Base-by-base conservation (phyloP, 2,329 filamentous ascomycete species). In the Rhytidhysteron rufulum region DNA sequence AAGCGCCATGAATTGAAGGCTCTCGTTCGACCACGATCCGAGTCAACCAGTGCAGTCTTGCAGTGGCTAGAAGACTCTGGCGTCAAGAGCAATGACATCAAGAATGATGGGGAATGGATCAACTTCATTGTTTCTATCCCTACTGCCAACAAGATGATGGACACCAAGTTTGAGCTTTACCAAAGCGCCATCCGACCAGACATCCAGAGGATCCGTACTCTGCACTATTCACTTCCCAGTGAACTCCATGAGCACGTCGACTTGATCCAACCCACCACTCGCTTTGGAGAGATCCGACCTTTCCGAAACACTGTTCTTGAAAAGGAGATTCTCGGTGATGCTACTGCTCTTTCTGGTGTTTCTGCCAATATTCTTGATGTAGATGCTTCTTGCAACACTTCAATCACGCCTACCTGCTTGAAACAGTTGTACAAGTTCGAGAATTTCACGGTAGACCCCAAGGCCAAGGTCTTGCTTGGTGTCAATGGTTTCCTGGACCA, bases 241-340 rank as follows among this genome's bases (percentile, higher is more conserved):
- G 60, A 71, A 0, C 60, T 86, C 6, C 69, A 72, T 38, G 52
- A 67, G 31, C 70, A 79, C 50, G 71, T 86, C 42, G 75, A 78
- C 42, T 71, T 83, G 54, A 78, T 85, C 35, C 79, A 84, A 58
- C 82, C 82, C 1, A 85, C 81, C 0, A 85, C 78, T 4, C 71
- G 76, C 29, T 85, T 85, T 43, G 76, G 77, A 15, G 66, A 72
- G 40, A 67, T 76, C 17, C 60, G 57, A 21, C 50, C 72, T 2
- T 70, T 76, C 41, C 55, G 50, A 32, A 68, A 58, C 19, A 60
- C 61, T 5, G 55, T 68, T 10, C 41, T 60, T 16, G 54, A 58
- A 22, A 40, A 41, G 27, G 34, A 50, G 21, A 22, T 18, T 2
- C 25, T 42, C 20, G 42, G 44, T 30, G 46, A 50, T 7, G 48